A percentile compares a stretch with the other conserved stretches of the same genome.
Conservation (phyloP, 148 eudicot genomes). For the Agrostemma githago region DNA sequence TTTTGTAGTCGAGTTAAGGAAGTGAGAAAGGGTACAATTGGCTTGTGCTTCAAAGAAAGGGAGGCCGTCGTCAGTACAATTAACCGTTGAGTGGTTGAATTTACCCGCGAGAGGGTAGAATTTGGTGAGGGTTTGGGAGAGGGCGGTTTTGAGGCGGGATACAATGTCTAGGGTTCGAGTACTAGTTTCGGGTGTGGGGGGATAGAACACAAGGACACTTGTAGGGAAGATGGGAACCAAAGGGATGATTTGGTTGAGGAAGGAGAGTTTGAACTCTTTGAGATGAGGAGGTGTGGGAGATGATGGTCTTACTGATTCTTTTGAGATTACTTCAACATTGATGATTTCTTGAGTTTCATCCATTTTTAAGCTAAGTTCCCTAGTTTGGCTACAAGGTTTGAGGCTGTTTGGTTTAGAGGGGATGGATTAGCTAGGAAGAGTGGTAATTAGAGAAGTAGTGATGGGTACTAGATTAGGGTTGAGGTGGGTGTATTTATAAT, state of each 20-base stretch:
- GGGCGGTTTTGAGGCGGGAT: neutral
- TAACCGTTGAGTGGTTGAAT: neutral
- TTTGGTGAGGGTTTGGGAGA: neutral
- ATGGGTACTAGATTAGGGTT: too few relatives aligned
- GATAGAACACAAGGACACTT: neutral
- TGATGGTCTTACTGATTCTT: neutral
- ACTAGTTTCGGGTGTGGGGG: neutral
- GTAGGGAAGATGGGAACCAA: conserved; percentile 7
- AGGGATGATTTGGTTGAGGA: conserved; percentile 11
- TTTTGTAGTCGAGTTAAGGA: conserved; percentile 7
- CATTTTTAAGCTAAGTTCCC: neutral
- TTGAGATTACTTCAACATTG: neutral
- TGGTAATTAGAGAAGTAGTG: too few relatives aligned
- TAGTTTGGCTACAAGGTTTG: too few relatives aligned
- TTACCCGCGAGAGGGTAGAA: conserved; percentile 19
- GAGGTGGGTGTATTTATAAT: too few relatives aligned
- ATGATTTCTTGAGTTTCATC: neutral
- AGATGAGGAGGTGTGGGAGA: neutral
- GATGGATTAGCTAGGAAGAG: too few relatives aligned
- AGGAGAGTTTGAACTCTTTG: neutral
- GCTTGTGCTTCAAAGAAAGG: conserved; percentile 5
- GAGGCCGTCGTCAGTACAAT: conserved; percentile 4
- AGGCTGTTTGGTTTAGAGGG: too few relatives aligned
- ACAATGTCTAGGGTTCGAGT: neutral
- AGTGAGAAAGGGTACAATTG: neutral